phyloP scores from a whole-genome alignment of 306 rosid genomes.

The Ammopiptanthus mongolicus region DNA sequence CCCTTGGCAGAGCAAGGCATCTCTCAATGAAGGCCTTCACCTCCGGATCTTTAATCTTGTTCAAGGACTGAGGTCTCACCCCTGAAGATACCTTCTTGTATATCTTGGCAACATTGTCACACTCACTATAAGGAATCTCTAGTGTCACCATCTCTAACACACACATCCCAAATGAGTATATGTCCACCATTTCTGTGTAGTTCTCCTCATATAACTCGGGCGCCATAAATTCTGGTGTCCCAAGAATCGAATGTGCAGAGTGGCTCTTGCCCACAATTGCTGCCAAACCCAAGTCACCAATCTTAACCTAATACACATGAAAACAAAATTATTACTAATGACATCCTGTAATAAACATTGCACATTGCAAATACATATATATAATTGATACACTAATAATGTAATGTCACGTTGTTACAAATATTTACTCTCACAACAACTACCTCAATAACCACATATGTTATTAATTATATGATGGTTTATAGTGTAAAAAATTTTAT shows the following conservation, averaged over 20 bases:
- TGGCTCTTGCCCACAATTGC: constrained; percentile 78
- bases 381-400: too few species aligned
- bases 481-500: too few species aligned
- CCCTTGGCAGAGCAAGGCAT: constrained; percentile 67
- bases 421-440: too few species aligned
- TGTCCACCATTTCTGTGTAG: constrained; percentile 88
- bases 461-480: too few species aligned
- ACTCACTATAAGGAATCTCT: constrained; percentile 85
- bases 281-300: constrained; percentile 94
- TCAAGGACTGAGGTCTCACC: constrained; percentile 58
- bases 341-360: background rate
- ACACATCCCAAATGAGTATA: constrained; percentile 91
- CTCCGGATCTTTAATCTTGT: constrained; percentile 56
- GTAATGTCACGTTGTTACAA: too few species aligned
- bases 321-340: background rate
- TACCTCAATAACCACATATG: too few species aligned
- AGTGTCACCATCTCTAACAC: constrained; percentile 79
- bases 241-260: constrained; percentile 78
- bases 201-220: constrained; percentile 81
- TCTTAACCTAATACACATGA: constrained; percentile 56
- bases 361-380: too few species aligned
- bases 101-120: constrained; percentile 78
- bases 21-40: constrained; percentile 67
- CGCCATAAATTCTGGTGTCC: constrained; percentile 95
- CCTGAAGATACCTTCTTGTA: constrained; percentile 79